A percentile compares a stretch with the other conserved stretches of the same genome.
These are phyloP conservation scores for Eutrema yunnanense DNA, from an alignment of 345 rosid genomes.

Conservation along the genomic window DNA sequence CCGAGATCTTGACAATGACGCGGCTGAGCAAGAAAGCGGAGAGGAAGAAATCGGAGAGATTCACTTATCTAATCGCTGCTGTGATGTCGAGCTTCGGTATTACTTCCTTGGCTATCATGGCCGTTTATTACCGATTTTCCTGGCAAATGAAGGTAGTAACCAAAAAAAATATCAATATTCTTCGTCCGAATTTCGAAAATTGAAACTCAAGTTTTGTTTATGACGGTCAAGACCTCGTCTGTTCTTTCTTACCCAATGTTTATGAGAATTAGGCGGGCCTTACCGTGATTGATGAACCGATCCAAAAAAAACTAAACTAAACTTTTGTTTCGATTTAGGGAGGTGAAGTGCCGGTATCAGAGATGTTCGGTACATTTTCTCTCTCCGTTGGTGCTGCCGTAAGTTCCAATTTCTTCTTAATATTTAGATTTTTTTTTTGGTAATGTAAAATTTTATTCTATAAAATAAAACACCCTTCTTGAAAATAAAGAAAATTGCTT, in stretches of 20 bases:
- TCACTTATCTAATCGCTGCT: conserved; percentile 72
- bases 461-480: too few species aligned
- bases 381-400: conserved; percentile 91
- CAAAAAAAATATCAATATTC: neutral
- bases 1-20: conserved; percentile 22
- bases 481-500: too few species aligned
- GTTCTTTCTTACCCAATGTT: too few species aligned
- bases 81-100: conserved; percentile 77
- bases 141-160: conserved; percentile 82
- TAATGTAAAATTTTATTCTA: too few species aligned
- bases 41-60: conserved; percentile 73
- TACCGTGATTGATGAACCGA: too few species aligned
- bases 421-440: too few species aligned
- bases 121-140: conserved; percentile 76
- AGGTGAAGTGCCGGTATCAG: conserved; percentile 56
- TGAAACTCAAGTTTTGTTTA: neutral
- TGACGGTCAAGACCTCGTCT: too few species aligned
- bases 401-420: conserved; percentile 18
- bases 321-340: conserved; percentile 34
- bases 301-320: too few species aligned
- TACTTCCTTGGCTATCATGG: conserved; percentile 71
- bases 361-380: conserved; percentile 87
- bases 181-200: neutral
- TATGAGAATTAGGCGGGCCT: too few species aligned
- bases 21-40: conserved; percentile 37